A percentile compares a stretch with the other conserved stretches of the same genome.
These are phyloP conservation scores for Eucalyptus camaldulensis DNA, from an alignment of 345 rosid genomes.

Conservation along the genomic window DNA sequence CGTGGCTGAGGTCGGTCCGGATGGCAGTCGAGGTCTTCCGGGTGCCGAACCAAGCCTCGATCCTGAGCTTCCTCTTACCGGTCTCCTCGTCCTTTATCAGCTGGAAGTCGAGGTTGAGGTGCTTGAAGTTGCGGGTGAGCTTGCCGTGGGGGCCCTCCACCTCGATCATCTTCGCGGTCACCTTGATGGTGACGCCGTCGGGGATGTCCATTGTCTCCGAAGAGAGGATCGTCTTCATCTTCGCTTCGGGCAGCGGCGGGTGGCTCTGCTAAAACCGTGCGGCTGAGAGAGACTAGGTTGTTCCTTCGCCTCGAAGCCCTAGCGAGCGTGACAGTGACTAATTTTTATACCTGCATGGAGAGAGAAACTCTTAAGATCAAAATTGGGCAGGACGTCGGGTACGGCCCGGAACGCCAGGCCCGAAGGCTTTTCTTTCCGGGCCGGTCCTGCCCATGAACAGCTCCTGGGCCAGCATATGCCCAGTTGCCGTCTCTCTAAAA, in stretches of 20 bases:
- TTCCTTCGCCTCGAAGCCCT: background rate
- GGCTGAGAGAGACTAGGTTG: background rate
- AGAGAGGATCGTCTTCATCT: slow-evolving; percentile 34
- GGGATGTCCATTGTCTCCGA: slow-evolving; percentile 38
- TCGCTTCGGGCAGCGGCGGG: background rate
- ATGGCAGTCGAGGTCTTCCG: slow-evolving; percentile 11
- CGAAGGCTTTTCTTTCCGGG: too few relatives aligned
- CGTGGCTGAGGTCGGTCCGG: slow-evolving; percentile 44
- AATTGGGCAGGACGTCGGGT: background rate
- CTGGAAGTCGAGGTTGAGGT: slow-evolving; percentile 34
- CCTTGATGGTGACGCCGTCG: slow-evolving; percentile 23
- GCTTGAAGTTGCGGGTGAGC: slow-evolving; percentile 33
- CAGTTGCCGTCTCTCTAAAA: too few relatives aligned
- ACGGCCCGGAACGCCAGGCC: background rate
- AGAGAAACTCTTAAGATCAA: background rate
- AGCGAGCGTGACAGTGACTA: background rate
- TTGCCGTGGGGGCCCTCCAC: slow-evolving; percentile 34
- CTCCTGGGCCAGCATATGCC: too few relatives aligned
- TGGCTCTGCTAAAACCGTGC: background rate
- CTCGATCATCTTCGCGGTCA: slow-evolving; percentile 22
- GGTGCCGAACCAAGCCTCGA: slow-evolving; percentile 10
- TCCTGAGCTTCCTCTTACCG: slow-evolving; percentile 7
- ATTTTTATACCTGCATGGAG: background rate
- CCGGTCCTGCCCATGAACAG: too few relatives aligned
- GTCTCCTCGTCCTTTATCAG: slow-evolving; percentile 11